Conservation (phyloP, 2,329 filamentous ascomycete species). For the Pleurostoma richardsiae region DNA sequence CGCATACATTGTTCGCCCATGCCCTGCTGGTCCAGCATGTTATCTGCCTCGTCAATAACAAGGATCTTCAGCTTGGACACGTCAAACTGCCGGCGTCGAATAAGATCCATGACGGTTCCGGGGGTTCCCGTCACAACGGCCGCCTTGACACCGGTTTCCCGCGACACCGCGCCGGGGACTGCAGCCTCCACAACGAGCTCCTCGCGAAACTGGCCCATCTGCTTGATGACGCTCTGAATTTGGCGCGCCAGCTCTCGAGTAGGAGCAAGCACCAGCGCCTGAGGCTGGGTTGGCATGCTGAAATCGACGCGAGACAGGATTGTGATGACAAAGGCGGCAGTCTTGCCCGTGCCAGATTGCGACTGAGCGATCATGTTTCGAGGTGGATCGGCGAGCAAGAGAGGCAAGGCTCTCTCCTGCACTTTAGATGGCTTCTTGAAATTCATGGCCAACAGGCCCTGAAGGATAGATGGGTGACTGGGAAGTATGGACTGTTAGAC, state of each 20-base stretch:
- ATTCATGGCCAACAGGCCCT: constrained; percentile 74
- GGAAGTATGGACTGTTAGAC: constrained; percentile 8
- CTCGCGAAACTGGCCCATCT: constrained; percentile 80
- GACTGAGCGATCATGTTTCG: constrained; percentile 96
- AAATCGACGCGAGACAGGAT: constrained; percentile 84
- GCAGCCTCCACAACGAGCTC: constrained; percentile 74
- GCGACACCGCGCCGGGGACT: constrained; percentile 70
- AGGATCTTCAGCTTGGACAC: constrained; percentile 69
- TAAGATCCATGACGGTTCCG: constrained; percentile 84
- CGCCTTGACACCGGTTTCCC: constrained; percentile 64
- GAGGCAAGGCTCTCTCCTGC: constrained; percentile 87
- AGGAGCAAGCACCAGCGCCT: constrained; percentile 85
- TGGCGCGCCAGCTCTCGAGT: constrained; percentile 93
- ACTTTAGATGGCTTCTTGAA: constrained; percentile 97
- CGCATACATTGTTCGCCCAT: constrained; percentile 91
- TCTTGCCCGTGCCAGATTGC: constrained; percentile 98
- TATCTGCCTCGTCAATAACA: constrained; percentile 95
- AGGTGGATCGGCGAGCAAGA: constrained; percentile 83
- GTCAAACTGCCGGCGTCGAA: constrained; percentile 72
- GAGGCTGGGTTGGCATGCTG: constrained; percentile 60
- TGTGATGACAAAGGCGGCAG: constrained; percentile 91
- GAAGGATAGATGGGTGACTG: constrained; percentile 59
- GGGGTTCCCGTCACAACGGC: constrained; percentile 90
- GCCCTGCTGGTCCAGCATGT: constrained; percentile 96
- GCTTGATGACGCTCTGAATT: constrained; percentile 78